Evolutionary conservation across 2,329 filamentous ascomycete genomes (phyloP).

Genomic region (Fusarium sp.): DNA sequence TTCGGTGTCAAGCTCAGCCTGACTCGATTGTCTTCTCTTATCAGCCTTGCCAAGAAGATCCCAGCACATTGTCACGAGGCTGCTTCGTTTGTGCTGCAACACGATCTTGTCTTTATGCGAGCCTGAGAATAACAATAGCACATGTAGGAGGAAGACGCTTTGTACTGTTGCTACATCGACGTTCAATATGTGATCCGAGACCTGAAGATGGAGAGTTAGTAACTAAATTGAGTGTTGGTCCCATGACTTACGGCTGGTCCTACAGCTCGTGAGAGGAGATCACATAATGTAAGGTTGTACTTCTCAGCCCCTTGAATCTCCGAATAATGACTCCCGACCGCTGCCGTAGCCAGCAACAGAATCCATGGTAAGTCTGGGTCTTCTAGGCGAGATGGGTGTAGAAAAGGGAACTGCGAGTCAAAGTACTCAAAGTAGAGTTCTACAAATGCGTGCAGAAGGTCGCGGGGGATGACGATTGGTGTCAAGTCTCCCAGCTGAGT

Average conservation of each 20-base stretch:
- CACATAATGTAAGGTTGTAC: accelerated
- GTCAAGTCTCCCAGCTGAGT: accelerated
- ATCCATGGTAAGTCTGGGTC: accelerated
- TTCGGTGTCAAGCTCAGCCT: accelerated
- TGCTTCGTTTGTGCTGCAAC: not conserved
- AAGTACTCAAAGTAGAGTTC: constrained; percentile 10
- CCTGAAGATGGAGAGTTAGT: not conserved
- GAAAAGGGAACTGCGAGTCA: not conserved
- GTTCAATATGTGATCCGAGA: not conserved
- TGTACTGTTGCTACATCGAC: not conserved
- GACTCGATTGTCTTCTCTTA: not conserved
- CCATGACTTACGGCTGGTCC: not conserved
- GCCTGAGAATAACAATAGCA: not conserved
- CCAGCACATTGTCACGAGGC: not conserved
- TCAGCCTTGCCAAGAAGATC: not conserved
- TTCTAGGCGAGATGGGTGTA: not conserved
- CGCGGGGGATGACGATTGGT: accelerated
- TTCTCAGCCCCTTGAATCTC: not conserved
- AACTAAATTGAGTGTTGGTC: not conserved
- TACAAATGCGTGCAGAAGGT: not conserved
- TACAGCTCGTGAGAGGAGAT: not conserved
- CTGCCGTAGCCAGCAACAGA: accelerated
- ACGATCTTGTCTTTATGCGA: not conserved
- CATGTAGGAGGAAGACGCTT: not conserved
- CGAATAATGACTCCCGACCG: not conserved